Percentiles rank a stretch among this genome's conserved stretches.
phyloP scores from a whole-genome alignment of 345 rosid genomes.

The Ricinus communis region DNA sequence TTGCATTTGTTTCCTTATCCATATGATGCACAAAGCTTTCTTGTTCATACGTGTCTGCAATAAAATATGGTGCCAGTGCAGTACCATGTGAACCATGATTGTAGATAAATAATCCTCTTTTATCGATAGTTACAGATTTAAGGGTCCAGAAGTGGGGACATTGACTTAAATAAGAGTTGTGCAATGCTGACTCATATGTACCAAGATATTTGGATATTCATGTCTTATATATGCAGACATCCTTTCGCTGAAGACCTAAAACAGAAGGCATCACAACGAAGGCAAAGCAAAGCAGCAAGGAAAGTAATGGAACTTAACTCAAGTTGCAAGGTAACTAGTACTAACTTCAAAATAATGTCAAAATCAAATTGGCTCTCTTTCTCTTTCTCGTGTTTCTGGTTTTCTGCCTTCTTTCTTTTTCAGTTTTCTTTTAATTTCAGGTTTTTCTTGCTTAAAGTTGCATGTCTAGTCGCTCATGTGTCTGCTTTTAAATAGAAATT shows the following conservation, averaged over 20 bases:
- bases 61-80: background rate
- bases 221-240: background rate
- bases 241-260: background rate
- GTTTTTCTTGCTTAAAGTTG: no score
- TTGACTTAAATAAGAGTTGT: background rate
- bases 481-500: no score
- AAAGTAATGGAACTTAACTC: conserved; percentile 34
- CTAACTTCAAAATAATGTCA: background rate
- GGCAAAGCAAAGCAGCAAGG: conserved; percentile 12
- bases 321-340: conserved; percentile 30
- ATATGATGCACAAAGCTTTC: no score
- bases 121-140: background rate
- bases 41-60: background rate
- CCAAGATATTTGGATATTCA: background rate
- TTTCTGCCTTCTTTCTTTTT: background rate
- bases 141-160: conserved; percentile 9
- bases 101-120: background rate
- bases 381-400: background rate
- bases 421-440: background rate
- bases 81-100: conserved; percentile 6
- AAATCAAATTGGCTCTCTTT: background rate
- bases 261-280: background rate
- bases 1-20: background rate
- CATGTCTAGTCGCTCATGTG: no score
- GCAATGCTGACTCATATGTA: background rate